Evolutionary conservation across 345 rosid genomes (phyloP), one percentile per base, ranked within the genome.

Genomic region (Nasturtium officinale): DNA sequence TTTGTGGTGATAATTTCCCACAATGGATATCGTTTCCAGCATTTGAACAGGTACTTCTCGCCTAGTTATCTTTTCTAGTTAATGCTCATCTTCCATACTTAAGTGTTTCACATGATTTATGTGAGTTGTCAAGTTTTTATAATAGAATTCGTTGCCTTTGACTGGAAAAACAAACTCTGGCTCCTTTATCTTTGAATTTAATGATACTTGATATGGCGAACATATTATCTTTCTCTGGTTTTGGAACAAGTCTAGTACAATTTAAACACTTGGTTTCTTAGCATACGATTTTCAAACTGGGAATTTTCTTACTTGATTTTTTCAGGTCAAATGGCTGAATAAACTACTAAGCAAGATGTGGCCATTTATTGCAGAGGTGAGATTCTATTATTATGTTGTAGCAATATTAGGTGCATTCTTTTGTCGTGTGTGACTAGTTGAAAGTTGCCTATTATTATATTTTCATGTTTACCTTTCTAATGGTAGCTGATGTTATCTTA

Each of bases 261-360:
- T 60, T 75, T 64, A 45, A 29, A 16, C 60, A 52, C 43, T 61
- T 4, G 7, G 35, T 30, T 56, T 56, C 12, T 65, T 11, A 43
- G 50, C 23, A 47, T 40, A 21, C 16, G 17, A 42, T 43, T 33
- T 50, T 35, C 16, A 13, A 18, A 9, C 29, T 23, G 56, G 23
- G 65, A 53, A 46, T 33, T 65, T 15, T 40, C 65, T 2, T 58
- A 35, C 16, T 52, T 65, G 43, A 58, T 74, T 73, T 73, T 33
- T 73, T 51, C 86, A 96, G 99, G 99, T 96, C 81, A 92, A 96
- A 81, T 96, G 99, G 99, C 55, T 96, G 86, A 96, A 96, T 85
- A 96, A 90, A 84, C 89, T 85, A 78, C 83, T 96, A 73, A 71
- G 85, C 87, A 96, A 92, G 83, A 74, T 96, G 74, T 96, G 99